Conservation (phyloP, 2,329 filamentous ascomycete genomes). For the Sporothrix schenckii region DNA sequence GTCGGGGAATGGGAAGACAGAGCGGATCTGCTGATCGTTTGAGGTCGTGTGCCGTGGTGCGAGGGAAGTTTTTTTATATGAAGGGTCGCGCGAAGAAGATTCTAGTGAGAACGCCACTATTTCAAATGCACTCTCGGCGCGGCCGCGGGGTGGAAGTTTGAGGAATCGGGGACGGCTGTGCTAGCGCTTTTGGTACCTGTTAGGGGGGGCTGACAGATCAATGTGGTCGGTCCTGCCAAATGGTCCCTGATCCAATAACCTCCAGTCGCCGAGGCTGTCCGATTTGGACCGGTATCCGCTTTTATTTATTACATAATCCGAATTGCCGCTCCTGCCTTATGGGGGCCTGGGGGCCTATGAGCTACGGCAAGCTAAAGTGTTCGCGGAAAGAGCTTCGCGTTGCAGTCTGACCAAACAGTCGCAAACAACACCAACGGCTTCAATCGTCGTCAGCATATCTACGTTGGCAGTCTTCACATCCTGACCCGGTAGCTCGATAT, state of each 20-base stretch:
- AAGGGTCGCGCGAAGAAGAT: constrained; percentile 15
- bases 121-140: constrained; percentile 25
- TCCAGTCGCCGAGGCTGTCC: constrained; percentile 18
- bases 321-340: constrained; percentile 10
- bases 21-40: neutral
- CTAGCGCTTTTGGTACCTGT: constrained; percentile 5
- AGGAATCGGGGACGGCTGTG: neutral
- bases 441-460: neutral
- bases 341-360: neutral
- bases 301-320: constrained; percentile 17
- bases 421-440: neutral
- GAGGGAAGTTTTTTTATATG: constrained; percentile 7
- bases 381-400: neutral
- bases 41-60: neutral
- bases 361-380: constrained; percentile 1
- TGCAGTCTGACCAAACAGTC: constrained; percentile 1
- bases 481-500: too few relatives aligned
- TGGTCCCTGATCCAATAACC: neutral
- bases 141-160: constrained; percentile 7
- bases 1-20: neutral
- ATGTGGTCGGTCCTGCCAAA: neutral
- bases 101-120: constrained; percentile 22
- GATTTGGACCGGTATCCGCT: constrained; percentile 13
- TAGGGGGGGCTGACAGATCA: constrained; percentile 13
- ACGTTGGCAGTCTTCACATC: too few relatives aligned